Evolutionary conservation across 495 filamentous ascomycete species (phyloP).

Genomic region (Choiromyces venosus): DNA sequence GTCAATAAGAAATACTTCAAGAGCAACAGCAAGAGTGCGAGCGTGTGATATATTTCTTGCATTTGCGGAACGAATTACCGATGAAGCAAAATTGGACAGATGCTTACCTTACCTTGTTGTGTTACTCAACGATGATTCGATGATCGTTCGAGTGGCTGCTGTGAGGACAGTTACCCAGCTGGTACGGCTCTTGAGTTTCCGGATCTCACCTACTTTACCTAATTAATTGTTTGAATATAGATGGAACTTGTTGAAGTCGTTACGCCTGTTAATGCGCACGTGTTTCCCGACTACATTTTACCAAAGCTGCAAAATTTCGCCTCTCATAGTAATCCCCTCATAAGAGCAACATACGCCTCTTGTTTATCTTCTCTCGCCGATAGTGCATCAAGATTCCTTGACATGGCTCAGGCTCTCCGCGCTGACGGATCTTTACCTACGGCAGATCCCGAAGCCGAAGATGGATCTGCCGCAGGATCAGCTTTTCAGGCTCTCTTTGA

Average conservation of each 20-base stretch:
- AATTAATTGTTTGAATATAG: slow-evolving; percentile 33
- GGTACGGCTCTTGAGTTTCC: slow-evolving; percentile 40
- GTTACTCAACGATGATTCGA: slow-evolving; percentile 70
- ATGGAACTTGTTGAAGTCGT: slow-evolving; percentile 79
- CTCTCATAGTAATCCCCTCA: slow-evolving; percentile 56
- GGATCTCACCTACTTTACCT: not conserved
- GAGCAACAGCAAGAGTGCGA: slow-evolving; percentile 76
- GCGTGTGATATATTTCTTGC: slow-evolving; percentile 91
- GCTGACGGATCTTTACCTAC: slow-evolving; percentile 76
- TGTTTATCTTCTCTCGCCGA: slow-evolving; percentile 87
- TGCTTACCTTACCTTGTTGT: slow-evolving; percentile 83
- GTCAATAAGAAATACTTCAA: slow-evolving; percentile 80
- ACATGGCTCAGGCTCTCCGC: slow-evolving; percentile 81
- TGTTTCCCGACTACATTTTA: slow-evolving; percentile 93
- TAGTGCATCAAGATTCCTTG: slow-evolving; percentile 77
- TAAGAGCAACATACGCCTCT: slow-evolving; percentile 85
- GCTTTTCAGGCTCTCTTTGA: slow-evolving; percentile 80
- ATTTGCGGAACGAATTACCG: slow-evolving; percentile 83
- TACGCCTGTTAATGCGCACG: slow-evolving; percentile 88
- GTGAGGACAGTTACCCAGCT: slow-evolving; percentile 81
- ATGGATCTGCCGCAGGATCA: slow-evolving; percentile 53
- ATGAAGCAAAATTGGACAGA: slow-evolving; percentile 94
- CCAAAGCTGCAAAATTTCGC: slow-evolving; percentile 72
- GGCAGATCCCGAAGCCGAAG: slow-evolving; percentile 74
- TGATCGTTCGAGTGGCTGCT: slow-evolving; percentile 77